Evolutionary conservation across 495 filamentous ascomycete genomes (phyloP), one percentile per base, ranked within the genome.

Genomic region (Chaetomidium leptoderma): DNA sequence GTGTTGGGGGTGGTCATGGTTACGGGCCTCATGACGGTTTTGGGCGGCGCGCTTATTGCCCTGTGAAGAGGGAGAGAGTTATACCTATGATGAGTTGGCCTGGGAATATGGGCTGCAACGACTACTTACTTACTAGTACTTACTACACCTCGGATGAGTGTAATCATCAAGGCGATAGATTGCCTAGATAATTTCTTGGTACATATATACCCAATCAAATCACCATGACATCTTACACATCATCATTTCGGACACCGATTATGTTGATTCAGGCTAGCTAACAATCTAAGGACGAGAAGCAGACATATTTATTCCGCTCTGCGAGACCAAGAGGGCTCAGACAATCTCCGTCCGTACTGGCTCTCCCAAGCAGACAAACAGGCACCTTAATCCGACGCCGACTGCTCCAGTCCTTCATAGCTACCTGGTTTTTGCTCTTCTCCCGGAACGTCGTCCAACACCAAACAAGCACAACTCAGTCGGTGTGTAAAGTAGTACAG

Each of bases 191-290:
- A 16, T 37, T 27, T 33, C 16, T n/a, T 48, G 24, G 45, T 33
- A 33, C 29, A 48, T 48, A 48, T n/a, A n/a, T n/a, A n/a, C n/a
- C n/a, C n/a, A 48, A 32, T 48, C n/a, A 48, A 19, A 43, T 7
- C 17, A 43, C 4, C 39, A 43, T 43, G n/a, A 23, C n/a, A n/a
- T n/a, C n/a, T n/a, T n/a, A n/a, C n/a, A n/a, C n/a, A n/a, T n/a
- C n/a, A n/a, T n/a, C n/a, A 32, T 32, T 29, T n/a, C 4, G 29
- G 26, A n/a, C 43, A 46, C 21, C 21, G 24, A 7, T 27, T 14
- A 29, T 27, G 3, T 27, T 46, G 24, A 29, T 29, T 46, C 23
- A 45, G 24, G 43, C 26, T 29, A 29, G n/a, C 26, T 46, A 45
- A 4, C 23, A 40, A 9, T 17, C 23, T 27, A 46, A 27, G 29